Percentiles rank a stretch among this genome's conserved stretches.
Conservation (phyloP, 2,329 filamentous ascomycete genomes). For the Ascochyta fabae region DNA sequence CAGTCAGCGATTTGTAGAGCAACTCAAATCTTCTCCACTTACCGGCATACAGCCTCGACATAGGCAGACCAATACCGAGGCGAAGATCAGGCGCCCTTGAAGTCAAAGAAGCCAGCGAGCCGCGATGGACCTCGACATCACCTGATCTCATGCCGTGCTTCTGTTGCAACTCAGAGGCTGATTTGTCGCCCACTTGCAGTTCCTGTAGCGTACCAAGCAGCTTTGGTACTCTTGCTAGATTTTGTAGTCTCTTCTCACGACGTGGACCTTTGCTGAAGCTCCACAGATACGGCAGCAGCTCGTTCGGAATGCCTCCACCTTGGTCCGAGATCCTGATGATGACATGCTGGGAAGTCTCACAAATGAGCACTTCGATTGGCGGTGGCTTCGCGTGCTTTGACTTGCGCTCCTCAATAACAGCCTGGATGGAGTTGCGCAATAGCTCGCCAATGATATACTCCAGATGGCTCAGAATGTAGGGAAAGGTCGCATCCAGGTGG, state of each 20-base stretch:
- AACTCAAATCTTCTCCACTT: background rate
- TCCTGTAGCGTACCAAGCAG: constrained; percentile 95
- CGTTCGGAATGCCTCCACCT: constrained; percentile 86
- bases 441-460: constrained; percentile 98
- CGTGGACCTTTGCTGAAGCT: constrained; percentile 94
- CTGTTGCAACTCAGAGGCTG: constrained; percentile 21
- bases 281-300: constrained; percentile 90
- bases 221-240: constrained; percentile 83
- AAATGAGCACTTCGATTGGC: constrained; percentile 92
- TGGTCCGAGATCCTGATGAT: constrained; percentile 96
- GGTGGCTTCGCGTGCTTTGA: constrained; percentile 62
- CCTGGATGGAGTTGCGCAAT: constrained; percentile 92
- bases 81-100: constrained; percentile 84
- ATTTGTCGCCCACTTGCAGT: constrained; percentile 57
- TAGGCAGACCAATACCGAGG: constrained; percentile 89
- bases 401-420: constrained; percentile 77
- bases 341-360: constrained; percentile 91
- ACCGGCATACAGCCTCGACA: constrained; percentile 87
- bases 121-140: constrained; percentile 49
- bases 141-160: constrained; percentile 30
- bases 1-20: constrained; percentile 1
- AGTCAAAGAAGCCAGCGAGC: constrained; percentile 79
- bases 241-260: constrained; percentile 77
- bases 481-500: constrained; percentile 88
- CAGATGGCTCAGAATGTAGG: constrained; percentile 93